Percentiles rank a stretch among this genome's conserved stretches.
These are phyloP conservation scores for Acacia pycnantha DNA, from an alignment of 331 rosid genomes.

Conservation along the genomic window DNA sequence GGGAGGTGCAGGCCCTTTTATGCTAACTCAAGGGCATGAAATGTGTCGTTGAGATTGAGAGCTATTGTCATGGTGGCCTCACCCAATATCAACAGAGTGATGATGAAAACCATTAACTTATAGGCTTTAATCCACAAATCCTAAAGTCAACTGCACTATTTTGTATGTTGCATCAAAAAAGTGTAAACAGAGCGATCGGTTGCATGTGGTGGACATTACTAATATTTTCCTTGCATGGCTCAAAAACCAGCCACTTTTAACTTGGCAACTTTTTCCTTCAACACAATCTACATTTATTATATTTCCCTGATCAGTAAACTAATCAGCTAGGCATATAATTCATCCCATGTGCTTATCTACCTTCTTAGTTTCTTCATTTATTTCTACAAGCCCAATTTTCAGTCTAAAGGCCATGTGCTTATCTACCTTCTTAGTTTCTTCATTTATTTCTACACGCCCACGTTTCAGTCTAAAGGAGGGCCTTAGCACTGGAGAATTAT, in stretches of 20 bases:
- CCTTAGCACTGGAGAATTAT: background rate
- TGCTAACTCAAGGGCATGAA: background rate
- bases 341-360: background rate
- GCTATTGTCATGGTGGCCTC: constrained; percentile 51
- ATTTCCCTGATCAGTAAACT: constrained; percentile 15
- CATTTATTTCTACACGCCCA: background rate
- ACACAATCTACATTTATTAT: constrained; percentile 33
- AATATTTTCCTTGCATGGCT: constrained; percentile 63
- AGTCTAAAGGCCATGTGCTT: background rate
- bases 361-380: background rate
- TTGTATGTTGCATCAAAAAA: constrained; percentile 35
- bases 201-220: constrained; percentile 49
- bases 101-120: constrained; percentile 53
- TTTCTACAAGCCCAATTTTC: background rate
- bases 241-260: constrained; percentile 33
- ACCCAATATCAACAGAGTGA: constrained; percentile 55
- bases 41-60: constrained; percentile 15
- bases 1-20: constrained; percentile 38
- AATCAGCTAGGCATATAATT: constrained; percentile 16
- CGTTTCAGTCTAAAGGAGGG: background rate
- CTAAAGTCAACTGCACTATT: constrained; percentile 64
- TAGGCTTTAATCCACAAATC: constrained; percentile 37
- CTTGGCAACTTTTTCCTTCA: constrained; percentile 37
- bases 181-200: constrained; percentile 18
- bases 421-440: background rate